A percentile compares a stretch with the other conserved stretches of the same genome.
Evolutionary conservation across 371 early-diverging fungal species (phyloP).

Genomic region (Mucor irregularis): DNA sequence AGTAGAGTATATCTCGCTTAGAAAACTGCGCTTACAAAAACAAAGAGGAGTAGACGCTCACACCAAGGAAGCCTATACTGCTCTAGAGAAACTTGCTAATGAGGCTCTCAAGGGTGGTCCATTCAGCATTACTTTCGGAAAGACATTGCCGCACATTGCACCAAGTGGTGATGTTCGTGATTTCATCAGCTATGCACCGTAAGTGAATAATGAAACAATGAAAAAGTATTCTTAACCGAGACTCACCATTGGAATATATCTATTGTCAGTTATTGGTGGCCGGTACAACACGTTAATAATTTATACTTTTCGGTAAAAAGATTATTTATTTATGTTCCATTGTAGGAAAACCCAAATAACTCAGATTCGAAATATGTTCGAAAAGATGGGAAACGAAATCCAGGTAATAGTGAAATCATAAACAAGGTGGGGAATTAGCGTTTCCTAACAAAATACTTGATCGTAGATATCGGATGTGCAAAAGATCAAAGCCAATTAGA

Average conservation of each 20-base stretch:
- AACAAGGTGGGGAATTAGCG: neutral
- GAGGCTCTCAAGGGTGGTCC: constrained; percentile 37
- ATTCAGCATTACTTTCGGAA: constrained; percentile 30
- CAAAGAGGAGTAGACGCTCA: neutral
- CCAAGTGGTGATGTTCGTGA: constrained; percentile 37
- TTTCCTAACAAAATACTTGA: neutral
- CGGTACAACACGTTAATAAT: constrained; percentile 22
- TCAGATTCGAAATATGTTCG: constrained; percentile 26
- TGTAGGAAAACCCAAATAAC: constrained; percentile 18
- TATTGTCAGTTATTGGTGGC: constrained; percentile 54
- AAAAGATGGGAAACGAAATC: constrained; percentile 45
- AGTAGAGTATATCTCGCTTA: constrained; percentile 34
- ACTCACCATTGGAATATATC: too few species aligned
- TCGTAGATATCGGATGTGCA: constrained; percentile 25
- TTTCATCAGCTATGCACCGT: constrained; percentile 50
- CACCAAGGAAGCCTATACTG: constrained; percentile 12
- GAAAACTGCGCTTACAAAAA: constrained; percentile 9
- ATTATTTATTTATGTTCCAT: neutral
- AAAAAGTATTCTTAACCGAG: neutral
- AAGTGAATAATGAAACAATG: constrained; percentile 5
- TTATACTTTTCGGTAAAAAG: neutral
- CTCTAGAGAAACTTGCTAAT: constrained; percentile 30
- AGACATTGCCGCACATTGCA: constrained; percentile 32
- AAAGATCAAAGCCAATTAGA: constrained; percentile 43
- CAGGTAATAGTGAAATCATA: constrained; percentile 21